Percentiles rank a stretch among this genome's conserved stretches.
These are phyloP conservation scores for Trichoderma simmonsii DNA, from an alignment of 2,329 filamentous ascomycete genomes.

Conservation along the genomic window DNA sequence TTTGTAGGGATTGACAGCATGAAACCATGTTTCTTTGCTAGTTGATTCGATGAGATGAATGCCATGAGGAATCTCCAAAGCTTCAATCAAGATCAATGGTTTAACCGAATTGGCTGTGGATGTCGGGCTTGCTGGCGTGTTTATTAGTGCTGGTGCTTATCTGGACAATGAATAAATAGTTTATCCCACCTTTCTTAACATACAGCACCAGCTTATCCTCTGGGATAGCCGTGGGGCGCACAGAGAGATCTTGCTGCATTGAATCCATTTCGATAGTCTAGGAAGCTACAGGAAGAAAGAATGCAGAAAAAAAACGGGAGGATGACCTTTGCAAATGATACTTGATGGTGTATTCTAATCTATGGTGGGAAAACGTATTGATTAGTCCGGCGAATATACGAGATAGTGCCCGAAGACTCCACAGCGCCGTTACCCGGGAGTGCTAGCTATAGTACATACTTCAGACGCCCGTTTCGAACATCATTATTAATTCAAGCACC, in stretches of 20 bases:
- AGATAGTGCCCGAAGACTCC: not conserved
- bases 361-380: no score
- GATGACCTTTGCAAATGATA: no score
- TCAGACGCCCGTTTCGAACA: not conserved
- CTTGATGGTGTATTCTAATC: no score
- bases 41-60: not conserved
- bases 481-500: not conserved
- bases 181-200: not conserved
- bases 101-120: not conserved
- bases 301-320: no score
- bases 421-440: not conserved
- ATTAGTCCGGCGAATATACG: no score
- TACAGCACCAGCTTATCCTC: not conserved
- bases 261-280: not conserved
- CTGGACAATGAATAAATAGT: no score
- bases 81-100: not conserved
- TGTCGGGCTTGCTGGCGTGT: not conserved
- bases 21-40: not conserved
- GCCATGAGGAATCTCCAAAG: not conserved
- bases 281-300: no score
- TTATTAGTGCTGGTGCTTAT: not conserved
- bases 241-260: not conserved
- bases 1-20: not conserved
- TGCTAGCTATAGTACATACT: not conserved
- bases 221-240: not conserved